Conservation (phyloP, 116 monocot species). For the Posidonia oceanica region DNA sequence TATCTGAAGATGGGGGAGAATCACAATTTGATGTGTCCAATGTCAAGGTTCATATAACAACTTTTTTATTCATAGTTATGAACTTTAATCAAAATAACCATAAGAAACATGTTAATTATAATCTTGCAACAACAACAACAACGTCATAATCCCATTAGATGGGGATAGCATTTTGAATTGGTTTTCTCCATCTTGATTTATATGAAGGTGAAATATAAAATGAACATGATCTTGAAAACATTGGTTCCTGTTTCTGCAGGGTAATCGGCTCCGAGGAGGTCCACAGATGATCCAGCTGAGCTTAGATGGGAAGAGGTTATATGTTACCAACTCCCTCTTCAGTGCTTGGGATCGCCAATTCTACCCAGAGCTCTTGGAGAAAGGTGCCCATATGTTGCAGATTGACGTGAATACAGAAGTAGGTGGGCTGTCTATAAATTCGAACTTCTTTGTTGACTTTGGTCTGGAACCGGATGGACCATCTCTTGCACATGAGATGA, state of each 20-base stretch:
- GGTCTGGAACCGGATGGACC: slow-evolving; percentile 80
- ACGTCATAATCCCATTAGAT: too few species aligned
- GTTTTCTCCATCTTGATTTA: too few species aligned
- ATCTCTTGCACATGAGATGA: slow-evolving; percentile 90
- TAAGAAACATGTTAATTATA: too few species aligned
- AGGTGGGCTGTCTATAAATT: slow-evolving; percentile 70
- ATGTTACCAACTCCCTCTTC: slow-evolving; percentile 91
- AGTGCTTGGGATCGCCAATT: slow-evolving; percentile 87
- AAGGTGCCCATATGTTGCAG: slow-evolving; percentile 87
- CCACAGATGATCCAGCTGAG: slow-evolving; percentile 98
- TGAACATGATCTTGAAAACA: not conserved
- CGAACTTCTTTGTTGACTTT: slow-evolving; percentile 84
- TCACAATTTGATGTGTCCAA: slow-evolving; percentile 61
- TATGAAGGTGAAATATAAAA: too few species aligned
- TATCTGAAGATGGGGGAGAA: slow-evolving; percentile 56
- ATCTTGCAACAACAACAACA: too few species aligned
- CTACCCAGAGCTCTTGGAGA: slow-evolving; percentile 58
- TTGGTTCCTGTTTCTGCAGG: slow-evolving; percentile 19
- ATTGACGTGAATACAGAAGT: slow-evolving; percentile 65
- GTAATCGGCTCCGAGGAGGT: slow-evolving; percentile 72
- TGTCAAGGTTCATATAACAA: slow-evolving; percentile 37
- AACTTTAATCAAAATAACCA: too few species aligned
- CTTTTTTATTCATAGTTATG: not conserved
- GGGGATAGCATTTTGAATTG: too few species aligned
- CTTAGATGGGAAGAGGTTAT: slow-evolving; percentile 81